Evolutionary conservation across 1,284 basidiomycete species (phyloP).

Genomic region (Gymnopus androsaceus): DNA sequence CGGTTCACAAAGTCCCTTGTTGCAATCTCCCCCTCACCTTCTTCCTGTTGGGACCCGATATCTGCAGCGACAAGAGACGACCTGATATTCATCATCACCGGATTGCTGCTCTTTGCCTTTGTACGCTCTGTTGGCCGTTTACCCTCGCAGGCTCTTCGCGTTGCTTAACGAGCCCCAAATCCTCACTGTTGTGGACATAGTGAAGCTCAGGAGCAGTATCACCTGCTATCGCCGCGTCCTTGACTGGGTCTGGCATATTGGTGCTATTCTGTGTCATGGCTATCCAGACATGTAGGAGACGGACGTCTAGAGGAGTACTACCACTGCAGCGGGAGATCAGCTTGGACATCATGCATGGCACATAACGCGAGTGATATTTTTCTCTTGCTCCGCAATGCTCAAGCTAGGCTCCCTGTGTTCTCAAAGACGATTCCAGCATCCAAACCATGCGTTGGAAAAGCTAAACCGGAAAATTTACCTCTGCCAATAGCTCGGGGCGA

Average conservation of each 20-base stretch:
- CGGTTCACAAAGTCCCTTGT: constrained; percentile 2
- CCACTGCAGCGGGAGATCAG: not conserved
- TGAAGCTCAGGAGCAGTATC: not conserved
- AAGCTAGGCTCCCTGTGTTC: too few species aligned
- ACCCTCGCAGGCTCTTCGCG: not conserved
- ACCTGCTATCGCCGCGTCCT: not conserved
- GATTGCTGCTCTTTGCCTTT: not conserved
- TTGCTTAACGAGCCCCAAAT: not conserved
- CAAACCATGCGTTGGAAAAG: too few species aligned
- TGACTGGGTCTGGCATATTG: not conserved
- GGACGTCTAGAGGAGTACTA: not conserved
- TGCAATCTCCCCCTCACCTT: not conserved
- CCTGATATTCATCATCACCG: not conserved
- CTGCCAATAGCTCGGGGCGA: too few species aligned
- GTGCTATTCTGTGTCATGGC: not conserved
- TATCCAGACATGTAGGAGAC: not conserved
- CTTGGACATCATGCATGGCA: not conserved
- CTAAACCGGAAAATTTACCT: too few species aligned
- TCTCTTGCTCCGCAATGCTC: too few species aligned
- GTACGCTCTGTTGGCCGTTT: not conserved
- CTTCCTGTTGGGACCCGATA: not conserved
- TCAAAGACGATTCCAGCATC: too few species aligned
- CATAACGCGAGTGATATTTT: too few species aligned
- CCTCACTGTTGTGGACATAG: not conserved
- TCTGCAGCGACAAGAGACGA: not conserved